Evolutionary conservation across 2,329 filamentous ascomycete genomes (phyloP).

Genomic region (Trichoderma atroviride): DNA sequence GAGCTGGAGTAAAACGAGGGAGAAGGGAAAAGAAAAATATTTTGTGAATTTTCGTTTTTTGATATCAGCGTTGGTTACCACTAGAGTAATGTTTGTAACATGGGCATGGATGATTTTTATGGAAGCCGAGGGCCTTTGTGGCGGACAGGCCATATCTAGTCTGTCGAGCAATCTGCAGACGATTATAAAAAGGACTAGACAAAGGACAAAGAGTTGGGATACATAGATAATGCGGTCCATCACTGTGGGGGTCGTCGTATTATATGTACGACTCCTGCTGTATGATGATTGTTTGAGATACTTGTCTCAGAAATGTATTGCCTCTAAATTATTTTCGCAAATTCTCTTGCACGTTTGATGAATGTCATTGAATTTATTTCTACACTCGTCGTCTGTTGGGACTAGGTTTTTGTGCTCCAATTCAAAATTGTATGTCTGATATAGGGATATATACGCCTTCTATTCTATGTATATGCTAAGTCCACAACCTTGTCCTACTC

Average conservation of each 20-base stretch:
- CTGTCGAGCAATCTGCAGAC: constrained; percentile 18
- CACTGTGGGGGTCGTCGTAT: not conserved
- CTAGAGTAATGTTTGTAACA: constrained; percentile 16
- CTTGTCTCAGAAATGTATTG: not conserved
- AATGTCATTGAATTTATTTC: not conserved
- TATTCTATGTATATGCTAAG: constrained; percentile 3
- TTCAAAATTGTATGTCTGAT: not conserved
- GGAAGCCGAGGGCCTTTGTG: not conserved
- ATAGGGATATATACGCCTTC: constrained; percentile 10
- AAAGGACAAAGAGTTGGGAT: not conserved
- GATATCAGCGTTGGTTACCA: constrained; percentile 24
- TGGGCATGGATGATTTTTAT: constrained; percentile 15
- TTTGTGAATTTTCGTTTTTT: constrained; percentile 9
- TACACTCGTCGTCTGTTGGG: not conserved
- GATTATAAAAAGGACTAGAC: not conserved
- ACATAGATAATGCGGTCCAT: not conserved
- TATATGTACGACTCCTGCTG: not conserved
- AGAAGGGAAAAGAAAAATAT: not conserved
- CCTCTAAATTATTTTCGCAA: not conserved
- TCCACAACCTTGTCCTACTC: constrained; percentile 46
- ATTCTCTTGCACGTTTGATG: not conserved
- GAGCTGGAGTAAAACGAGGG: constrained; percentile 45
- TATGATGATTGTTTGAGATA: not conserved
- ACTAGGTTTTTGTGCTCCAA: constrained; percentile 1
- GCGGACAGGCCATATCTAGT: not conserved